Percentiles rank a stretch among this genome's conserved stretches.
Evolutionary conservation across 2,329 filamentous ascomycete genomes (phyloP).

Genomic region (Colletotrichum tropicale): DNA sequence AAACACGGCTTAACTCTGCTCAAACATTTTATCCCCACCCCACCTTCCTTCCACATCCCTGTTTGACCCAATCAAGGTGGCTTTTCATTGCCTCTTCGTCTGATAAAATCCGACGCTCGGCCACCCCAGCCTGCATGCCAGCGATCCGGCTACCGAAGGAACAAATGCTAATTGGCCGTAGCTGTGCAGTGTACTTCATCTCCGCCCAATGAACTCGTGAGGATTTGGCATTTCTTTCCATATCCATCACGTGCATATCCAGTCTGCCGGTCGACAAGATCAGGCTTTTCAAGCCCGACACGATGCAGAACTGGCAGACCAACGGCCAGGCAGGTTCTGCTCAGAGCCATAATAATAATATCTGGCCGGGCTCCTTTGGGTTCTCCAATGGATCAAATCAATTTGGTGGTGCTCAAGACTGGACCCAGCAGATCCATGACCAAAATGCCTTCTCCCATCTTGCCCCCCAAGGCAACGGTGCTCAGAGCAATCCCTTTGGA

Average conservation of each 20-base stretch:
- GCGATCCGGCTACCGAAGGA: neutral
- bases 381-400: constrained; percentile 25
- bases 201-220: constrained; percentile 11
- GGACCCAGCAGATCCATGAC: constrained; percentile 39
- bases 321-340: constrained; percentile 16
- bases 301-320: constrained; percentile 23
- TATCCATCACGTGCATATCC: constrained; percentile 1
- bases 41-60: neutral
- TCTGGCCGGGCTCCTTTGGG: constrained; percentile 13
- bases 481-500: constrained; percentile 19
- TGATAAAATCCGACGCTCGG: constrained; percentile 1
- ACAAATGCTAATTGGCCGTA: constrained; percentile 15
- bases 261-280: neutral
- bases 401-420: constrained; percentile 42
- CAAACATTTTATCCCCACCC: neutral
- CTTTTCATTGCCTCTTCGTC: neutral
- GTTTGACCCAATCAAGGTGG: constrained; percentile 5
- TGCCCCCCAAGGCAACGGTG: constrained; percentile 39
- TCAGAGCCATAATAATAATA: constrained; percentile 19
- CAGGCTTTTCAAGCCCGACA: neutral
- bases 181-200: constrained; percentile 7
- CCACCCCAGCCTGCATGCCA: neutral
- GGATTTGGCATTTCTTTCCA: neutral
- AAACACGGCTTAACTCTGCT: neutral
- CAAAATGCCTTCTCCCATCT: constrained; percentile 37